These are phyloP conservation scores for Kwoniella heveanensis DNA, from an alignment of 768 basidiomycete genomes.

Conservation along the genomic window DNA sequence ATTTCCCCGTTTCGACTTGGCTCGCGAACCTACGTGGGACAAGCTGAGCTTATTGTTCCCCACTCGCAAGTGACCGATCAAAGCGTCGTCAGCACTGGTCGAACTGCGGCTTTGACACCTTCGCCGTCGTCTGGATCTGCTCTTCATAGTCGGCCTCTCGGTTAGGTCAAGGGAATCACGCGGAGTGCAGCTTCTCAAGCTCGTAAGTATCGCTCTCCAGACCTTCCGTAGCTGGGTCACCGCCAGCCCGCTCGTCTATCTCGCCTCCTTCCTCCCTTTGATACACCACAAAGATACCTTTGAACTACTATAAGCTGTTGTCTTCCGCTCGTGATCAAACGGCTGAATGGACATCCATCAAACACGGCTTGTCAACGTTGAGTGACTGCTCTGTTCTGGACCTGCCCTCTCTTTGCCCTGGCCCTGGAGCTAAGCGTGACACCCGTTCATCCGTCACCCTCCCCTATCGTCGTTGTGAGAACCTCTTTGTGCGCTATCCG, in stretches of 20 bases:
- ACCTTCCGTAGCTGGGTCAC: not conserved
- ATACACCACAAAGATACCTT: not conserved
- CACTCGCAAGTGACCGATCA: not conserved
- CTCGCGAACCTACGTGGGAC: not conserved
- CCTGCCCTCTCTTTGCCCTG: not conserved
- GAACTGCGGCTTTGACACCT: not conserved
- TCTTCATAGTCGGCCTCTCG: not conserved
- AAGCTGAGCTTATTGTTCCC: not conserved
- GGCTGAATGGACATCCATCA: not conserved
- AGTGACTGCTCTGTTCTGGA: not conserved
- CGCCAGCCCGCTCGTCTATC: not conserved
- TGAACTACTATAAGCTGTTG: not conserved
- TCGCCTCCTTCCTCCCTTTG: not conserved
- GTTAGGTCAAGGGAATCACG: not conserved
- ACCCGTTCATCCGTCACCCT: not conserved
- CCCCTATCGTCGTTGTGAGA: not conserved
- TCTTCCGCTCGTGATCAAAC: not conserved
- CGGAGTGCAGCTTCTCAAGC: not conserved
- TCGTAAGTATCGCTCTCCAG: not conserved
- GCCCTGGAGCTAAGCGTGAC: slow-evolving; percentile 1
- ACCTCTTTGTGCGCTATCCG: not conserved
- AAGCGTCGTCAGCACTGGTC: not conserved
- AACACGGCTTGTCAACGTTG: not conserved
- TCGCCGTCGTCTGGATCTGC: no score
- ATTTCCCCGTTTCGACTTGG: not conserved